phyloP scores from a whole-genome alignment of 495 filamentous ascomycete genomes.

The Daldinia bambusicola region DNA sequence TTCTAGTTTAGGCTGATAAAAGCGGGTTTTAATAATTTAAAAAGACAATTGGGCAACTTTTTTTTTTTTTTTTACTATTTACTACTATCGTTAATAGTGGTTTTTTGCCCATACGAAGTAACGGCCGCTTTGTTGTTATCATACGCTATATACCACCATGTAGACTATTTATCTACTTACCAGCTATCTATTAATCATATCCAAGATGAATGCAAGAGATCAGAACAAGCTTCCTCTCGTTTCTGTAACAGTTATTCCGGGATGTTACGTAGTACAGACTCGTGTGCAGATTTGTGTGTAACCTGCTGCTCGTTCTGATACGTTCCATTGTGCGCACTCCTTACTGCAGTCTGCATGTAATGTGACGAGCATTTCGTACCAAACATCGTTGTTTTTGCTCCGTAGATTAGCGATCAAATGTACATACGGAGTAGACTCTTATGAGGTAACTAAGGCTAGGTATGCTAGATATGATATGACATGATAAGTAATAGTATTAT shows the following conservation, averaged over 20 bases:
- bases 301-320: background rate
- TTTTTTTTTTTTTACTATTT: too few species aligned
- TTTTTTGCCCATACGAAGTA: slow-evolving; percentile 36
- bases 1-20: slow-evolving; percentile 35
- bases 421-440: background rate
- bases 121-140: slow-evolving; percentile 35
- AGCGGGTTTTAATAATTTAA: slow-evolving; percentile 30
- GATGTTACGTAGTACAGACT: background rate
- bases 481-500: too few species aligned
- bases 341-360: background rate
- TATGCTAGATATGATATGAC: too few species aligned
- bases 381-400: too few species aligned
- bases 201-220: slow-evolving; percentile 20
- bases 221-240: slow-evolving; percentile 7
- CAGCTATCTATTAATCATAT: slow-evolving; percentile 19
- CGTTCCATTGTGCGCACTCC: too few species aligned
- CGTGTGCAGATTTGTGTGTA: background rate
- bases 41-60: slow-evolving; percentile 19
- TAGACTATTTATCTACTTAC: slow-evolving; percentile 30
- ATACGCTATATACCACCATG: slow-evolving; percentile 35
- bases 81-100: background rate
- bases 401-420: background rate
- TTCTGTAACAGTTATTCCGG: background rate
- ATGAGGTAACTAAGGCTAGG: too few species aligned
- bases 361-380: background rate